Percentiles rank a stretch among this genome's conserved stretches.
These are phyloP conservation scores for Talaromyces sp. DNA, from an alignment of 2,329 filamentous ascomycete species.

Conservation along the genomic window DNA sequence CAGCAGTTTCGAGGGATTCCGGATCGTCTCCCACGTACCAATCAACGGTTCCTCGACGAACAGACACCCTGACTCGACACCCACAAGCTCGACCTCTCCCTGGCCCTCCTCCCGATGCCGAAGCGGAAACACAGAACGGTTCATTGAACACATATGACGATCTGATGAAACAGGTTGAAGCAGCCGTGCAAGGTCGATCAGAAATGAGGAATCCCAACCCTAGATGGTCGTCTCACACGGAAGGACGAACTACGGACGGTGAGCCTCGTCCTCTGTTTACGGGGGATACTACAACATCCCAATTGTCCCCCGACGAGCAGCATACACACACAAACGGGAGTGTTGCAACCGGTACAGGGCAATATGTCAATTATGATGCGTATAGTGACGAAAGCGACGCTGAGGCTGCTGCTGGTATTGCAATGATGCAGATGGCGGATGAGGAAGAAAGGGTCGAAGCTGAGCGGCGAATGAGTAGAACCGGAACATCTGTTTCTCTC, in stretches of 20 bases:
- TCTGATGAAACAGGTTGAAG: conserved; percentile 54
- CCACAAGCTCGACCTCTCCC: conserved; percentile 57
- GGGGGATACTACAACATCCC: conserved; percentile 14
- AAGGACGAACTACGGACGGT: conserved; percentile 12
- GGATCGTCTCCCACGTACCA: conserved; percentile 47
- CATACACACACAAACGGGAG: conserved; percentile 47
- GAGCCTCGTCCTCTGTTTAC: conserved; percentile 11
- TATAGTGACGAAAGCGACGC: conserved; percentile 76
- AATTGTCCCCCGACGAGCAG: conserved; percentile 39
- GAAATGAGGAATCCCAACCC: neutral
- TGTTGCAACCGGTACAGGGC: conserved; percentile 39
- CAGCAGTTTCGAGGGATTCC: conserved; percentile 33
- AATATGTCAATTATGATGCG: conserved; percentile 44
- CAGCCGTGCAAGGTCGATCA: conserved; percentile 38
- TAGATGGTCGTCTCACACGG: conserved; percentile 1
- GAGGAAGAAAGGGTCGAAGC: conserved; percentile 63
- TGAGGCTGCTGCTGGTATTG: conserved; percentile 77
- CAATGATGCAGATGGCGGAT: conserved; percentile 80
- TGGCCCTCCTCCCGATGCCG: conserved; percentile 31
- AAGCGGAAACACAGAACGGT: conserved; percentile 34
- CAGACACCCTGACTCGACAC: conserved; percentile 52
- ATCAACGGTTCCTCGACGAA: conserved; percentile 47
- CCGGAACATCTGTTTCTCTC: conserved; percentile 52
- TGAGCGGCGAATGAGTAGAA: conserved; percentile 44
- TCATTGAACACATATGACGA: conserved; percentile 46